phyloP scores from a whole-genome alignment of 2,329 filamentous ascomycete genomes.

The Didymosphaeria variabile region DNA sequence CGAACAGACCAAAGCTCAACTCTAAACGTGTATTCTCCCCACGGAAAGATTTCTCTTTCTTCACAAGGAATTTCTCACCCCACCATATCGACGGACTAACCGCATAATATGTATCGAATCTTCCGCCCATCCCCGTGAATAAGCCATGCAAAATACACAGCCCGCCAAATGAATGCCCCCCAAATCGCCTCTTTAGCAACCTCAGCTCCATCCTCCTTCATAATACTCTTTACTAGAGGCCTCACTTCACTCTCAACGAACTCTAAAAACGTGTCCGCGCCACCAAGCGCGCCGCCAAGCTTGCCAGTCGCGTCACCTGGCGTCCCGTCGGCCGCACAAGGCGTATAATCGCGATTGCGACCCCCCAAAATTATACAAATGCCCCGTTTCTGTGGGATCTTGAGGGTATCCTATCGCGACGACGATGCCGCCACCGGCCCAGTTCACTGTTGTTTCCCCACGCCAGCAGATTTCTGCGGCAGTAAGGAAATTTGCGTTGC shows the following conservation, averaged over 20 bases:
- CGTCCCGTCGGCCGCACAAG: background rate
- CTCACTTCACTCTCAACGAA: conserved; percentile 1
- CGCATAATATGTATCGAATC: background rate
- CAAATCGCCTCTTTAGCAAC: conserved; percentile 1
- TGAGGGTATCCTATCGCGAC: conserved; percentile 5
- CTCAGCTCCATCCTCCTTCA: background rate
- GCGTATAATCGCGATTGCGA: background rate
- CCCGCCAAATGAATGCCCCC: conserved; percentile 9
- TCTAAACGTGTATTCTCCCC: background rate
- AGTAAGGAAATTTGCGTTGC: conserved; percentile 5
- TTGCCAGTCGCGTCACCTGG: background rate
- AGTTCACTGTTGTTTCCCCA: background rate
- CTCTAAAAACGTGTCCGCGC: conserved; percentile 4
- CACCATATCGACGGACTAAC: conserved; percentile 12
- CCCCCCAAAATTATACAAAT: conserved; percentile 3
- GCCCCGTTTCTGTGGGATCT: background rate
- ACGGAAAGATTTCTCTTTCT: background rate
- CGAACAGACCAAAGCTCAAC: conserved; percentile 3
- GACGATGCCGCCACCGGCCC: conserved; percentile 3
- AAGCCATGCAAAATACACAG: conserved; percentile 1
- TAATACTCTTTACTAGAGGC: background rate
- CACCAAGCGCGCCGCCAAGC: background rate
- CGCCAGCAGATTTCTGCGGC: conserved; percentile 9
- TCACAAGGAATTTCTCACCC: background rate
- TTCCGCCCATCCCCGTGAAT: background rate